Evolutionary conservation across 1,139 yeast genomes (phyloP).

Genomic region (Magnusiomyces suaveolens): DNA sequence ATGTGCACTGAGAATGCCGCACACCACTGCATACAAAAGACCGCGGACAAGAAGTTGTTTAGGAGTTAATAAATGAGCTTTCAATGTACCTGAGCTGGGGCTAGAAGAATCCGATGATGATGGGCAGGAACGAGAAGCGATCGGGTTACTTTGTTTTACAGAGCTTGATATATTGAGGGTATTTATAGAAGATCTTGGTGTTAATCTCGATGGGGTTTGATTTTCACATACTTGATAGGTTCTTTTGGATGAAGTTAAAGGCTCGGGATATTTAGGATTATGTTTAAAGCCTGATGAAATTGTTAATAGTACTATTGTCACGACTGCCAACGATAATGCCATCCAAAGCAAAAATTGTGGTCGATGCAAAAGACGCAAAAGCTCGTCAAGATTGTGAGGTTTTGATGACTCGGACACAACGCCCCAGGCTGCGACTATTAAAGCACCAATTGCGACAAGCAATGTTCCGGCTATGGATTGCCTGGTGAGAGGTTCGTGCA

Average conservation of each 20-base stretch:
- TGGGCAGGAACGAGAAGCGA: background rate
- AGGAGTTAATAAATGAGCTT: background rate
- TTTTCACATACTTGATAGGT: background rate
- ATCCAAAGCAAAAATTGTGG: conserved; percentile 42
- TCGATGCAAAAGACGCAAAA: conserved; percentile 36
- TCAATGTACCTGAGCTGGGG: background rate
- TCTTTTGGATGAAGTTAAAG: background rate
- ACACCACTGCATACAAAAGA: conserved; percentile 52
- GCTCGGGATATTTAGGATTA: background rate
- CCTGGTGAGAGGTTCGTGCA: conserved; percentile 58
- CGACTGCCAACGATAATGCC: conserved; percentile 28
- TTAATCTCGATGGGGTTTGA: no score
- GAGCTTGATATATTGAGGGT: no score
- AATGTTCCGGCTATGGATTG: conserved; percentile 55
- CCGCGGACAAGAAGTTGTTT: conserved; percentile 35
- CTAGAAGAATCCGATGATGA: background rate
- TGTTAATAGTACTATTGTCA: conserved; percentile 19
- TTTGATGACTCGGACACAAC: conserved; percentile 41
- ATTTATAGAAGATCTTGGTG: no score
- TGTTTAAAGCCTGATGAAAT: background rate
- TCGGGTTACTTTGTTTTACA: background rate
- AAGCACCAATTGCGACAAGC: conserved; percentile 64
- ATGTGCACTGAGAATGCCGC: conserved; percentile 79
- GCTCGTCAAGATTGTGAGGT: conserved; percentile 40
- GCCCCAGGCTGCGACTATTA: conserved; percentile 71